Evolutionary conservation across 768 basidiomycete species (phyloP).

Genomic region (Boletus tylopilopsis): DNA sequence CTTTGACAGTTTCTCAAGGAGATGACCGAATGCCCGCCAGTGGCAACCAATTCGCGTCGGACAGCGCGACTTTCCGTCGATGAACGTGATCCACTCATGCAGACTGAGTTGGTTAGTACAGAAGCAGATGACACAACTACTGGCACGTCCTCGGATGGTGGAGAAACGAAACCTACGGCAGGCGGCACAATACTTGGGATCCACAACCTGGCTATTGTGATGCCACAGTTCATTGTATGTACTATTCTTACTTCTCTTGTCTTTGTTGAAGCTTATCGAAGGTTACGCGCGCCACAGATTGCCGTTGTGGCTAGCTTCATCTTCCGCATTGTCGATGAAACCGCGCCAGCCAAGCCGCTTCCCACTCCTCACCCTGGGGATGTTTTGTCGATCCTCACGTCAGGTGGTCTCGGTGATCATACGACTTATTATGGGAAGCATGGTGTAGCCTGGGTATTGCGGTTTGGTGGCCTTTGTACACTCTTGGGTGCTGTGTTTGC

Average conservation of each 20-base stretch:
- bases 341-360: constrained; percentile 2
- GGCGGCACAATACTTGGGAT: constrained; percentile 94
- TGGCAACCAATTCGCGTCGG: constrained; percentile 10
- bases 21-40: constrained; percentile 39
- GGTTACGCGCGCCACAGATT: constrained; percentile 46
- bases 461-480: constrained; percentile 87
- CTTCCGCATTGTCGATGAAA: constrained; percentile 75
- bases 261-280: background rate
- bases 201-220: constrained; percentile 92
- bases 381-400: constrained; percentile 15
- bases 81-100: constrained; percentile 52
- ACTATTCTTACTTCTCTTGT: background rate
- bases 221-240: constrained; percentile 90
- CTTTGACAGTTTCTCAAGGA: constrained; percentile 66
- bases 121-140: constrained; percentile 40
- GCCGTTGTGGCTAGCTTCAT: constrained; percentile 84
- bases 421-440: constrained; percentile 74
- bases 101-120: constrained; percentile 43
- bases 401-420: constrained; percentile 37
- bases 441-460: constrained; percentile 91
- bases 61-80: constrained; percentile 32
- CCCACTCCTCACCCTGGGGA: constrained; percentile 33
- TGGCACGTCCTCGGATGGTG: constrained; percentile 18
- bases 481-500: constrained; percentile 75
- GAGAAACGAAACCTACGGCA: constrained; percentile 50